Base-by-base conservation (phyloP, 768 basidiomycete species). In the Artomyces pyxidatus region DNA sequence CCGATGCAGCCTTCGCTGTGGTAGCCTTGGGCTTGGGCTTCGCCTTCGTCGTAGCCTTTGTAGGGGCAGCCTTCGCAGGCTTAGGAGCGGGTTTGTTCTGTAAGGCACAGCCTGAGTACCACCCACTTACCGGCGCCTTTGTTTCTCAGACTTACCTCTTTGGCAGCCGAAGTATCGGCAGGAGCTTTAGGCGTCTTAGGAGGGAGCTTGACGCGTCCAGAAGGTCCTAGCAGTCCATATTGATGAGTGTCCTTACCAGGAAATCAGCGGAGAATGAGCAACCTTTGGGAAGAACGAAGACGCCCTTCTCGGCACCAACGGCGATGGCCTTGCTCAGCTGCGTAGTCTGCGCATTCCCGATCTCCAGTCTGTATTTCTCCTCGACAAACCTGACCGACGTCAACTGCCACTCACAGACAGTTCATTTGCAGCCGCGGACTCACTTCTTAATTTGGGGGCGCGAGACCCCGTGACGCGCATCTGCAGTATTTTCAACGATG, bases 381-480 rank as follows among this genome's bases (percentile, higher is more conserved):
- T 91, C 90, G 48, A 96, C 83, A 65, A 69, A 96, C 72, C 90
- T 93, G 39, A 37, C 48, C 9, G 25, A 44, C 25, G 39, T 47
- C 45, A 52, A 28, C 52, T 45, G 27, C 29, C n/a, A n/a, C n/a
- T n/a, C n/a, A n/a, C n/a, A n/a, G n/a, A n/a, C n/a, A n/a, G n/a
- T n/a, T n/a, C n/a, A n/a, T n/a, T n/a, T n/a, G n/a, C n/a, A n/a
- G n/a, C n/a, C n/a, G n/a, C n/a, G n/a, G 51, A 72, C 77, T 58
- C 55, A 94, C 87, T 89, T 95, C 81, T 96, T 96, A 72, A 96
- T 93, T 60, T 83, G 78, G 47, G 83, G 88, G 42, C 94, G 83
- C 57, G 90, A 94, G 53, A 94, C 92, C 58, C 91, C 92, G 49
- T 64, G 65, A 50, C 90, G 85, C 49, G 85, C 78, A 55, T 90